phyloP scores from a whole-genome alignment of 257 asterid genomes.

The Gentiana macrophylla region DNA sequence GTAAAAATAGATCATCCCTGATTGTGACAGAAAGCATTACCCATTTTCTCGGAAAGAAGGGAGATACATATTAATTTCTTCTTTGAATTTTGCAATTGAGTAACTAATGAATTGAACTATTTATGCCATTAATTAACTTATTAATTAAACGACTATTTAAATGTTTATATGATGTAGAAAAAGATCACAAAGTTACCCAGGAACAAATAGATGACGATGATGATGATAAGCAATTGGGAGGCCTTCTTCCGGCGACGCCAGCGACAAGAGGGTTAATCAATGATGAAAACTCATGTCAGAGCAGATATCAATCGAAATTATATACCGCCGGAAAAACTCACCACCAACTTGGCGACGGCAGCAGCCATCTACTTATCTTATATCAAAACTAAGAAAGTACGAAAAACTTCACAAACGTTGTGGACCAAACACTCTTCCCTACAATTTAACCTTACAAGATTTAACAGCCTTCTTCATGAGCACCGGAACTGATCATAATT shows the following conservation, averaged over 20 bases:
- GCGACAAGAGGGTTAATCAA: constrained; percentile 18
- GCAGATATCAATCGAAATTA: constrained; percentile 50
- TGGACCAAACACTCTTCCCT: constrained; percentile 53
- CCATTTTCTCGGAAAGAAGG: too few relatives aligned
- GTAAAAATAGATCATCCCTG: too few relatives aligned
- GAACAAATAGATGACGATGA: too few relatives aligned
- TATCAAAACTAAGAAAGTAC: constrained; percentile 55
- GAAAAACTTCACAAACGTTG: constrained; percentile 65
- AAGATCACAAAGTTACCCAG: too few relatives aligned
- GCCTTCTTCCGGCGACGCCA: constrained; percentile 35
- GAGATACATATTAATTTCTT: too few relatives aligned
- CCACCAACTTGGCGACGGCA: background rate
- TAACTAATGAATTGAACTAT: too few relatives aligned
- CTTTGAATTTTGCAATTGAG: too few relatives aligned
- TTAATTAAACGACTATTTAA: too few relatives aligned
- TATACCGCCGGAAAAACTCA: constrained; percentile 23
- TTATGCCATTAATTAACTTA: too few relatives aligned
- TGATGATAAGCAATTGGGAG: constrained; percentile 39
- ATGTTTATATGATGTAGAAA: too few relatives aligned
- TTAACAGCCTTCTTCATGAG: constrained; percentile 18
- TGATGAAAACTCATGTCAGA: constrained; percentile 51
- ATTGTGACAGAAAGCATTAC: too few relatives aligned
- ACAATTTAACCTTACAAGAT: constrained; percentile 36
- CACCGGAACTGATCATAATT: constrained; percentile 28
- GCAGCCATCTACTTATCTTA: constrained; percentile 48